A percentile compares a stretch with the other conserved stretches of the same genome.
These are phyloP conservation scores for Arthrobotrys conoides DNA, from an alignment of 2,329 filamentous ascomycete genomes.

Conservation along the genomic window DNA sequence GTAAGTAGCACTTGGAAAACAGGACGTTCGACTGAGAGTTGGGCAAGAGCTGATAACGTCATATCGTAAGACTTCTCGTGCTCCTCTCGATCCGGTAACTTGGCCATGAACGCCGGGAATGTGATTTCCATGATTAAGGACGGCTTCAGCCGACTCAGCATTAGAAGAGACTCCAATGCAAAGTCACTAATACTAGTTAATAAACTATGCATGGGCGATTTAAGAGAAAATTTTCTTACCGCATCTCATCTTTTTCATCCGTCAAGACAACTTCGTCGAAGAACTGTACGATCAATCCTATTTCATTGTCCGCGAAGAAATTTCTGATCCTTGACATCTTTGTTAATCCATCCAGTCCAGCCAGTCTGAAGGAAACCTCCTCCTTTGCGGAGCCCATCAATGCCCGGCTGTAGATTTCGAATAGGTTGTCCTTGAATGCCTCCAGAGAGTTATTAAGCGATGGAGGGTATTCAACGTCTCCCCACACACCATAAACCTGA, in stretches of 20 bases:
- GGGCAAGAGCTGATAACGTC: slow-evolving; percentile 76
- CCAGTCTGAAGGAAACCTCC: slow-evolving; percentile 70
- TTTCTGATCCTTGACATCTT: slow-evolving; percentile 69
- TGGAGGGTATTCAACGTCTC: slow-evolving; percentile 66
- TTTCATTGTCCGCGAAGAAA: slow-evolving; percentile 71
- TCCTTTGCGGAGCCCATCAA: slow-evolving; percentile 71
- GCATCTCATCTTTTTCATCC: slow-evolving; percentile 69
- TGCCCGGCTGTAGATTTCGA: slow-evolving; percentile 72
- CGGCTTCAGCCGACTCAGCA: slow-evolving; percentile 75
- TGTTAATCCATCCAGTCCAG: slow-evolving; percentile 70
- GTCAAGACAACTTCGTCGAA: slow-evolving; percentile 75
- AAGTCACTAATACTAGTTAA: slow-evolving; percentile 70
- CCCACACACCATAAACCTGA: slow-evolving; percentile 73
- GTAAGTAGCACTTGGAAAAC: slow-evolving; percentile 76
- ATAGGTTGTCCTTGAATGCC: slow-evolving; percentile 71
- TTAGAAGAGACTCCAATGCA: slow-evolving; percentile 73
- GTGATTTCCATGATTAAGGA: slow-evolving; percentile 76
- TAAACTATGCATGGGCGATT: slow-evolving; percentile 69
- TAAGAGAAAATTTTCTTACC: slow-evolving; percentile 28
- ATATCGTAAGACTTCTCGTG: slow-evolving; percentile 70
- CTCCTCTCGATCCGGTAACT: slow-evolving; percentile 73
- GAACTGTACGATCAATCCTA: slow-evolving; percentile 72
- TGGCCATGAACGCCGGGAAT: slow-evolving; percentile 77
- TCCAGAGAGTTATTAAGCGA: slow-evolving; percentile 68
- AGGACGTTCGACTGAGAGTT: slow-evolving; percentile 75